These are phyloP conservation scores for Rubia tinctorum DNA, from an alignment of 305 asterid species.

Conservation along the genomic window DNA sequence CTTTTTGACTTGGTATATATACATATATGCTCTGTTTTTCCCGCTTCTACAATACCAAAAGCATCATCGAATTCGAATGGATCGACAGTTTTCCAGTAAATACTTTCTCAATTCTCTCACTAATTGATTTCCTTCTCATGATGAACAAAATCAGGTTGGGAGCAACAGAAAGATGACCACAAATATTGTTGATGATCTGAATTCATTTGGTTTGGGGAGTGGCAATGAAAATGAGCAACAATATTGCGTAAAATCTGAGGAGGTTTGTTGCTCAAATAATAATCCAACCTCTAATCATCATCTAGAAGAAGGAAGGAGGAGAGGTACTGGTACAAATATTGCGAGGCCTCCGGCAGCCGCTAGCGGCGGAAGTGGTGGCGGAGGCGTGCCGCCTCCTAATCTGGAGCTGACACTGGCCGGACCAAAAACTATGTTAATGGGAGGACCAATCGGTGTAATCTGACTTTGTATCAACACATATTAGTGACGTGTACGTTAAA, in stretches of 20 bases:
- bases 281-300: neutral
- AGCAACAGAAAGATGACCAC: slow-evolving; percentile 8
- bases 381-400: slow-evolving; percentile 20
- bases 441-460: slow-evolving; percentile 37
- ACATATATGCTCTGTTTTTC: too few species aligned
- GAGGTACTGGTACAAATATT: too few species aligned
- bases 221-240: slow-evolving; percentile 12
- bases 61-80: too few species aligned
- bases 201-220: neutral
- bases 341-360: neutral
- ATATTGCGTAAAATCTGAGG: neutral
- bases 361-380: slow-evolving; percentile 6
- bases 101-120: too few species aligned
- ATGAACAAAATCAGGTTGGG: neutral
- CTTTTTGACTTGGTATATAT: slow-evolving; percentile 66
- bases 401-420: slow-evolving; percentile 49
- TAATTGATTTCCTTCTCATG: neutral
- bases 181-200: neutral
- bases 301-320: neutral
- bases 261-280: too few species aligned
- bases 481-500: neutral
- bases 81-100: too few species aligned
- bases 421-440: slow-evolving; percentile 30
- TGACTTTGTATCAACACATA: slow-evolving; percentile 18
- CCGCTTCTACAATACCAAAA: too few species aligned